Evolutionary conservation across 257 asterid species (phyloP), one percentile per base, ranked within the genome.

Genomic region (Thymus mandschuricus): DNA sequence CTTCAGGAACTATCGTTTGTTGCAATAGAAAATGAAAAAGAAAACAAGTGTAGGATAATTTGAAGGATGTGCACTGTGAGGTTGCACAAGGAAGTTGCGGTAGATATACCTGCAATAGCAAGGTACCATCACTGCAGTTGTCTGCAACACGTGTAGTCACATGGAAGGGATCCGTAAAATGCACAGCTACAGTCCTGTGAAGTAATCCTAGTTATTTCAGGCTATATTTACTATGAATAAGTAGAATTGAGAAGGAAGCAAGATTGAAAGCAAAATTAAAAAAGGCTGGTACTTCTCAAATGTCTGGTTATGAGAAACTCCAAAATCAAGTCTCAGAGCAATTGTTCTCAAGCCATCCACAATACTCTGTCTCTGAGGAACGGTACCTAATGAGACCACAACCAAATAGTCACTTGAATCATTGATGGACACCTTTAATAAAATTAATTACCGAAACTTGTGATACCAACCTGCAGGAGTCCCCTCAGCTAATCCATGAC

Each of bases 331-430:
- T 86, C 84, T 92, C 68, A 95, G 86, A 75, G 99, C 99, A 70
- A 92, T 81, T n/a, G 97, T 95, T 81, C 98, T 86, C 81, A 95
- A 79, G 58, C 98, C 99, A 75, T 92, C 98, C 75, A 92, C 97
- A 57, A 89, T 31, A 85, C 92, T 92, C 79, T 77, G 98, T 78
- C 96, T 84, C 81, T 87, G 96, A 10, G 88, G 79, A 73, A 71
- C 77, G 61, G 85, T 71, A 64, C 95, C 99, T 95, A 79, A 31
- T 70, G 67, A 79, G 73, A 78, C 60, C n/a, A 79, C 28, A 49
- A 71, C 60, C 48, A 44, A 70, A 43, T 58, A 68, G 58, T 70
- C 67, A 75, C 56, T 73, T 6, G 15, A 82, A 60, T 6, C 8
- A 49, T 40, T 48, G 65, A 75, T 30, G 60, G 29, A 33, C 29